A percentile compares a stretch with the other conserved stretches of the same genome.
phyloP scores from a whole-genome alignment of 441 rosid genomes.

The Syzygium syzygioides region DNA sequence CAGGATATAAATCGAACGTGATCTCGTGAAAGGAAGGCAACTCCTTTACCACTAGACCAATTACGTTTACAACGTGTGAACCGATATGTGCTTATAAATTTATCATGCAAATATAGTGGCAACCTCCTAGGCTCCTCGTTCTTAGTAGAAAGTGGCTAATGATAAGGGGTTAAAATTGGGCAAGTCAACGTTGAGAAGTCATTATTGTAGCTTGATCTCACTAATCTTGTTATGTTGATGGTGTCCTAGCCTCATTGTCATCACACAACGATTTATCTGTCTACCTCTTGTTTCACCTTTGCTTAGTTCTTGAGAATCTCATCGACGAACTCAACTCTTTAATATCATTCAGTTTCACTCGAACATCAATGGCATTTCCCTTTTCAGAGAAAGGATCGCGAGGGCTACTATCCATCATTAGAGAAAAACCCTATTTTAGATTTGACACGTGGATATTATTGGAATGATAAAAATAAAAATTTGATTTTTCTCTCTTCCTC shows the following conservation, averaged over 20 bases:
- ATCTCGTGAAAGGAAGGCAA: background rate
- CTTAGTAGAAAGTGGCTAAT: background rate
- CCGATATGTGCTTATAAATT: background rate
- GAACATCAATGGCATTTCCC: background rate
- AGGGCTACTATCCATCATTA: background rate
- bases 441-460: background rate
- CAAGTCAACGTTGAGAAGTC: background rate
- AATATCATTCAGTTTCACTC: background rate
- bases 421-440: background rate
- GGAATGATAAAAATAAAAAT: background rate
- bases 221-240: background rate
- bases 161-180: background rate
- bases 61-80: background rate
- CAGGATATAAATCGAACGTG: rapidly evolving
- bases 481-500: background rate
- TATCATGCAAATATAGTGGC: background rate
- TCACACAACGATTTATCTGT: background rate
- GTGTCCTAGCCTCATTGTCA: background rate
- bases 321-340: background rate
- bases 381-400: background rate
- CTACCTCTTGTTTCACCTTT: background rate
- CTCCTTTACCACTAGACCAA: background rate
- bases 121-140: background rate
- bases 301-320: background rate
- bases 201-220: background rate